Base-by-base conservation (phyloP, 139 green algal species). In the Picochlorum sp. region DNA sequence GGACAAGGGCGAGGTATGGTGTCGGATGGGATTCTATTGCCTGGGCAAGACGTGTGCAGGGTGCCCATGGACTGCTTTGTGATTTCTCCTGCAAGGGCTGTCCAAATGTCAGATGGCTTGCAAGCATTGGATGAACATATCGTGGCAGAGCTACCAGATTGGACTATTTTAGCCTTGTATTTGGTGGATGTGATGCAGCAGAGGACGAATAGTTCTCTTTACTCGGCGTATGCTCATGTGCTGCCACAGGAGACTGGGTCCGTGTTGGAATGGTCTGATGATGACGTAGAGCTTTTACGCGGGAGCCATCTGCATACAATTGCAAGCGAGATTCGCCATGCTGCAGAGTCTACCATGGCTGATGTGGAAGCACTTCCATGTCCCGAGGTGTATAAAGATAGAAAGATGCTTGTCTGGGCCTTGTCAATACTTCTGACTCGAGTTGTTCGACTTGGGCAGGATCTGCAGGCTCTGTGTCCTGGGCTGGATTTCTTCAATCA, bases 401-500 rank as follows among this genome's bases (percentile, higher is more conserved):
- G 68, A 52, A 15, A 47, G 60, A 24, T 44, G 3, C 68, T 87
- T 46, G 45, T 62, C 3, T 84, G 73, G 75, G 76, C 74, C 0
- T 71, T 90, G 7, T 65, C 63, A 52, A 76, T 89, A 14, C 67
- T 91, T 59, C 78, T 91, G 24, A 80, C 82, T 2, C 74, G 84
- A 13, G 56, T 85, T 11, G 72, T 90, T 18, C 65, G 85, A 16
- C 70, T 92, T 15, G 62, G 15, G 9, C 26, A 50, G 4, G 69
- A 66, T 21, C 34, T 68, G 6, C 63, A 87, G 30, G 79, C 76
- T 2, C 69, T 92, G 16, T 56, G 85, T 30, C 85, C 84, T 1
- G 86, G 67, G 67, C 78, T 65, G 0, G 84, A 91, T 73, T 68
- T 91, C 37, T 21, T 83, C 4, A 91, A 91, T 49, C 84, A 91